phyloP scores from a whole-genome alignment of 1,139 yeast species.

The Insectozyma bohioensis region DNA sequence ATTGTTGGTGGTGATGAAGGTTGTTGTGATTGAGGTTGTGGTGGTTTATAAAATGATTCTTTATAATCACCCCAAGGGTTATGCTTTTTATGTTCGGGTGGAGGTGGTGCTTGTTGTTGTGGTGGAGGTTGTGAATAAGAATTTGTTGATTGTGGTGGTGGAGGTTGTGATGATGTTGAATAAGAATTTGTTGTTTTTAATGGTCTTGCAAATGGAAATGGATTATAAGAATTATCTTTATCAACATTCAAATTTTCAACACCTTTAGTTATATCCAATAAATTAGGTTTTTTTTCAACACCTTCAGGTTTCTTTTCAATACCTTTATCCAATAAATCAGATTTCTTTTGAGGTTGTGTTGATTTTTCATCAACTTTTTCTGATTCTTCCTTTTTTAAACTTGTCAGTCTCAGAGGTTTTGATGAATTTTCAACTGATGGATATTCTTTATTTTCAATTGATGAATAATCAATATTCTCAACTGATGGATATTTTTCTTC shows the following conservation, averaged over 20 bases:
- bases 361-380: constrained; percentile 42
- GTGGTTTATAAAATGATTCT: constrained; percentile 2
- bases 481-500: too few species aligned
- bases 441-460: too few species aligned
- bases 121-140: constrained; percentile 10
- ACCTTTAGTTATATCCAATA: too few species aligned
- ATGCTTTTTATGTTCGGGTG: constrained; percentile 14
- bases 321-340: not conserved
- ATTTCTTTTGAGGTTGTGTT: constrained; percentile 1
- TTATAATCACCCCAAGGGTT: constrained; percentile 31
- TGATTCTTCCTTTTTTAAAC: constrained; percentile 3
- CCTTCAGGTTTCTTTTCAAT: constrained; percentile 10
- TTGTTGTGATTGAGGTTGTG: not conserved
- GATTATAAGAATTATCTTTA: too few species aligned
- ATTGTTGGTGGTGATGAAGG: not conserved
- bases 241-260: too few species aligned
- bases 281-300: too few species aligned
- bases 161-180: constrained; percentile 1
- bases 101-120: constrained; percentile 14
- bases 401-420: constrained; percentile 5
- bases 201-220: too few species aligned
- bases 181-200: too few species aligned
- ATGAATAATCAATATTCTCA: too few species aligned
- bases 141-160: constrained; percentile 11
- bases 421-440: constrained; percentile 4